Conservation (phyloP, 2,329 filamentous ascomycete species). For the Plenodomus lindquistii region DNA sequence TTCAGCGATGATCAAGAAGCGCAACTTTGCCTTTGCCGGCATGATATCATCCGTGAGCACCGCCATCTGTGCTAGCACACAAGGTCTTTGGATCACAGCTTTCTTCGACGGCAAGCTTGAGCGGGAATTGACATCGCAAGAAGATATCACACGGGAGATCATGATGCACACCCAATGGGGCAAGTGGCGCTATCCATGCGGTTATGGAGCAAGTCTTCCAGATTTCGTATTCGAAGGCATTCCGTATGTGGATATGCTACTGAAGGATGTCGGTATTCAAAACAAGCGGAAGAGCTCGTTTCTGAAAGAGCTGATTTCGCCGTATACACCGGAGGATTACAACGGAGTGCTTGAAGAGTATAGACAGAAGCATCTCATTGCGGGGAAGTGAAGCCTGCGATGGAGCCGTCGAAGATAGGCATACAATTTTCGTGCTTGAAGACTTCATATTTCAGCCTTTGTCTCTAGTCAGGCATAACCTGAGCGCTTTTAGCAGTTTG, state of each 20-base stretch:
- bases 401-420: too few species aligned
- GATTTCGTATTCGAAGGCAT: constrained; percentile 37
- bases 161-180: constrained; percentile 70
- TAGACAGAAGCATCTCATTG: too few species aligned
- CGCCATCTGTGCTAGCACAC: constrained; percentile 43
- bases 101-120: constrained; percentile 59
- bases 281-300: constrained; percentile 18
- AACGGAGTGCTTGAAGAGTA: constrained; percentile 20
- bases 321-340: constrained; percentile 4
- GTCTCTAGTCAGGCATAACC: too few species aligned
- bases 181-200: constrained; percentile 78
- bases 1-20: constrained; percentile 9
- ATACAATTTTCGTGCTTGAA: too few species aligned
- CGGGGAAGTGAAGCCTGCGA: too few species aligned
- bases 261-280: constrained; percentile 27
- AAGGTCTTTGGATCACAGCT: constrained; percentile 58
- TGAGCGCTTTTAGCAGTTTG: too few species aligned
- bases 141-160: constrained; percentile 64
- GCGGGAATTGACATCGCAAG: constrained; percentile 19
- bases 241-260: constrained; percentile 34
- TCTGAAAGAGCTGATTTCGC: too few species aligned
- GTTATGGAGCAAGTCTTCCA: constrained; percentile 64
- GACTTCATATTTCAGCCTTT: too few species aligned
- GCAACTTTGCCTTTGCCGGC: constrained; percentile 23
- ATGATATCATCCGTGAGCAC: constrained; percentile 44